Percentiles rank a stretch among this genome's conserved stretches.
Evolutionary conservation across 2,329 filamentous ascomycete genomes (phyloP).

Genomic region (Davidsoniella australis): DNA sequence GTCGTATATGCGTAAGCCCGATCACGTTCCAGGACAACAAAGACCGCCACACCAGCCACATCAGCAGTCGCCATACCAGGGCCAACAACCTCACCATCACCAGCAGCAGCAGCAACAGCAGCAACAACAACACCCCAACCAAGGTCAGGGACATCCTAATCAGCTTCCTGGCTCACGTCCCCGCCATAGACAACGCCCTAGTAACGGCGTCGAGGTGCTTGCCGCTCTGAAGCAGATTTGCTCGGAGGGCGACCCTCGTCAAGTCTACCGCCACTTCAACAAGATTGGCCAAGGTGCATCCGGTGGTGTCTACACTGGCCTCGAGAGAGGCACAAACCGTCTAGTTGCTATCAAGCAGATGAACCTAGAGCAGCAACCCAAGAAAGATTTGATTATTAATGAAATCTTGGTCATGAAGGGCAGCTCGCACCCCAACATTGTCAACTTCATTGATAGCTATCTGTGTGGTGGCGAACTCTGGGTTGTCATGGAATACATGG

Average conservation of each 20-base stretch:
- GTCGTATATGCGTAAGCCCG: slow-evolving; percentile 20
- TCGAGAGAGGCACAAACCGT: slow-evolving; percentile 66
- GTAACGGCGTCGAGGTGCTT: slow-evolving; percentile 66
- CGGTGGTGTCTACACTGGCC: slow-evolving; percentile 84
- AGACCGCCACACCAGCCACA: slow-evolving; percentile 2
- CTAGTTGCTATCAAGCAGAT: slow-evolving; percentile 98
- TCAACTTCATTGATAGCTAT: slow-evolving; percentile 98
- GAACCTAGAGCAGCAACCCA: slow-evolving; percentile 95
- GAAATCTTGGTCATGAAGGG: slow-evolving; percentile 99
- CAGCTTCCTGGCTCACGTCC: slow-evolving; percentile 42
- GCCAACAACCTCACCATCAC: slow-evolving; percentile 14
- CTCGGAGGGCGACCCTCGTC: slow-evolving; percentile 72
- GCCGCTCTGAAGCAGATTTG: slow-evolving; percentile 76
- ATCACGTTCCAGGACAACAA: slow-evolving; percentile 4
- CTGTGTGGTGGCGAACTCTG: slow-evolving; percentile 79
- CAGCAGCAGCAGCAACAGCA: slow-evolving; percentile 20
- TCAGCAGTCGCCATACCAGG: slow-evolving; percentile 8
- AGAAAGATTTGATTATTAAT: slow-evolving; percentile 98
- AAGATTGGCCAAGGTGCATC: slow-evolving; percentile 98
- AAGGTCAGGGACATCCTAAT: slow-evolving; percentile 17
- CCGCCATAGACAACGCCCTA: slow-evolving; percentile 63
- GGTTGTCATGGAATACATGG: slow-evolving; percentile 99
- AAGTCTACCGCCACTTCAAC: slow-evolving; percentile 69
- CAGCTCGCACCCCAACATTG: slow-evolving; percentile 93
- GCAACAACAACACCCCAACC: slow-evolving; percentile 17